A percentile compares a stretch with the other conserved stretches of the same genome.
phyloP scores from a whole-genome alignment of 176 grass and related monocot species.

The Lolium multiflorum region DNA sequence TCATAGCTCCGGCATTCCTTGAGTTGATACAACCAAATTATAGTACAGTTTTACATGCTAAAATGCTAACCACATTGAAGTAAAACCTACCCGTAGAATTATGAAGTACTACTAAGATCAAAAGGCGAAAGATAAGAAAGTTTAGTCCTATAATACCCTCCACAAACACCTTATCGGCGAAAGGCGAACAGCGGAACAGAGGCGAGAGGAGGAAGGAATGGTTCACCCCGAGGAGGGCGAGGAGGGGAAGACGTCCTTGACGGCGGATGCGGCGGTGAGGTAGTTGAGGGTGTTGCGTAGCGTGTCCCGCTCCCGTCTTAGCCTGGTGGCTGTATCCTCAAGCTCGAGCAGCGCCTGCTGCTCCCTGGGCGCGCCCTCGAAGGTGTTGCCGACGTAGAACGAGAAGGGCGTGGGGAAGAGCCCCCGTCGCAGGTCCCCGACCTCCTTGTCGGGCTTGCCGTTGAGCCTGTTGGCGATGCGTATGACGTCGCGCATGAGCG shows the following conservation, averaged over 20 bases:
- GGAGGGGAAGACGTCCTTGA: slow-evolving; percentile 89
- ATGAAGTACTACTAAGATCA: not conserved
- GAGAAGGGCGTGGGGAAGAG: slow-evolving; percentile 97
- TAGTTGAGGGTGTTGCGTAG: slow-evolving; percentile 98
- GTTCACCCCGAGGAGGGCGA: slow-evolving; percentile 62
- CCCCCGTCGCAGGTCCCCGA: slow-evolving; percentile 75
- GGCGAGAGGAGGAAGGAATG: not conserved
- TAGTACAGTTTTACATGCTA: slow-evolving; percentile 58
- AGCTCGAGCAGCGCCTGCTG: slow-evolving; percentile 98
- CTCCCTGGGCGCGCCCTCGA: slow-evolving; percentile 84
- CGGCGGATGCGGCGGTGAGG: slow-evolving; percentile 94
- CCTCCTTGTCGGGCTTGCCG: slow-evolving; percentile 82
- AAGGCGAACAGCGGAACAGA: not conserved
- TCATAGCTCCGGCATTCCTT: slow-evolving; percentile 28
- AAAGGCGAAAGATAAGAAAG: slow-evolving; percentile 43
- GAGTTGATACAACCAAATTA: slow-evolving; percentile 45
- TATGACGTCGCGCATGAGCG: slow-evolving; percentile 93
- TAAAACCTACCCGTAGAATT: slow-evolving; percentile 44
- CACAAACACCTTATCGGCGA: slow-evolving; percentile 49
- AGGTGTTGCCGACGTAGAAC: slow-evolving; percentile 95
- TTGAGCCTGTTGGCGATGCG: slow-evolving; percentile 94
- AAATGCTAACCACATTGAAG: slow-evolving; percentile 39
- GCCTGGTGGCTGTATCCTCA: slow-evolving; percentile 84
- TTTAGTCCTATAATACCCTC: slow-evolving; percentile 48
- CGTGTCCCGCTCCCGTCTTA: slow-evolving; percentile 81